These are phyloP conservation scores for Cordyceps javanica DNA, from an alignment of 2,329 filamentous ascomycete genomes.

Conservation along the genomic window DNA sequence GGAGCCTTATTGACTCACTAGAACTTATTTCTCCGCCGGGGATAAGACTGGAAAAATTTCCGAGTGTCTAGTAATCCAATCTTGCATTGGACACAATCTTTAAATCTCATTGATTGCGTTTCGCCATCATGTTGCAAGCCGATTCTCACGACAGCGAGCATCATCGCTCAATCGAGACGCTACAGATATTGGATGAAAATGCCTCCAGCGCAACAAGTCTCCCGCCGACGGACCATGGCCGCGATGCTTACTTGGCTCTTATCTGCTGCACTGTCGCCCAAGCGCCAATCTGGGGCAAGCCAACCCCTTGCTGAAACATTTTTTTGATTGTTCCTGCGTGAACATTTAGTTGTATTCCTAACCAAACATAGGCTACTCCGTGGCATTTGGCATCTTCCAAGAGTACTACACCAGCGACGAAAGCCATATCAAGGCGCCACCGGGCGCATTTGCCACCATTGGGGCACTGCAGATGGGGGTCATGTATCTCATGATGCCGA, in stretches of 20 bases:
- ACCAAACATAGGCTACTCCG: slow-evolving; percentile 22
- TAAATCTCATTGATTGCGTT: background rate
- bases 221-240: slow-evolving; percentile 25
- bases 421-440: slow-evolving; percentile 46
- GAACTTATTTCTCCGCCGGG: background rate
- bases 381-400: slow-evolving; percentile 60
- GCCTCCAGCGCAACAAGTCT: slow-evolving; percentile 9
- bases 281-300: slow-evolving; percentile 27
- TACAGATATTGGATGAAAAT: slow-evolving; percentile 4
- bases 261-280: slow-evolving; percentile 26
- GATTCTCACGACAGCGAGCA: background rate
- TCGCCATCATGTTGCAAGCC: background rate
- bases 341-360: background rate
- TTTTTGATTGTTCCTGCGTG: background rate
- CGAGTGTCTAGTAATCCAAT: background rate
- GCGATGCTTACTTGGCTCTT: slow-evolving; percentile 23
- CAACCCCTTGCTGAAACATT: background rate
- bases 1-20: slow-evolving; percentile 4
- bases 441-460: slow-evolving; percentile 20
- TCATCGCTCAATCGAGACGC: slow-evolving; percentile 1
- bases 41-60: background rate
- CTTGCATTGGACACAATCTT: background rate
- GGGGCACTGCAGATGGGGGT: slow-evolving; percentile 30
- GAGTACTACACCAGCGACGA: slow-evolving; percentile 53
- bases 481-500: slow-evolving; percentile 46